Evolutionary conservation across 2,329 filamentous ascomycete genomes (phyloP), one percentile per base, ranked within the genome.

Genomic region (Scytalidium sp.): DNA sequence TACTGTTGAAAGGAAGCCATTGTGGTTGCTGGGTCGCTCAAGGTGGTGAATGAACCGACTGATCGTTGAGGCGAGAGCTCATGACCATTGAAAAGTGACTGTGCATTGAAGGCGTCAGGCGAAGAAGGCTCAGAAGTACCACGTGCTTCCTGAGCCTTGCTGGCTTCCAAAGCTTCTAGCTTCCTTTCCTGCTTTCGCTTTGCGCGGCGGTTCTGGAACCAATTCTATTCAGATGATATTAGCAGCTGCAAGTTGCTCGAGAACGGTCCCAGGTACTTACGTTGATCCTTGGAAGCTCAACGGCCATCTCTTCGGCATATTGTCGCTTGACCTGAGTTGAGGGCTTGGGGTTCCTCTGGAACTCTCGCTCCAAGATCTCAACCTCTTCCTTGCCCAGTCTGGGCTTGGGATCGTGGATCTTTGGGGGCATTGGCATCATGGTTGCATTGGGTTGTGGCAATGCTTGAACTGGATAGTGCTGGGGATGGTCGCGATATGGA

Each of bases 141-240:
- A n/a, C 50, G 56, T 29, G 56, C 55, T 47, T 62, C 59, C 43
- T 57, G 57, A 29, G 56, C 57, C 48, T 72, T 70, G 19, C 68
- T 68, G 19, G 73, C 73, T 55, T 79, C 74, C 53, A 75, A 73
- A 48, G 75, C 75, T 50, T 74, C 70, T 41, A 75, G 70, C 55
- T 82, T 83, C 60, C 75, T 78, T 63, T 84, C 79, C 62, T 84
- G 82, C 75, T 64, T 65, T 32, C 62, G 49, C 47, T 65, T 65
- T 11, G 83, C 82, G 46, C 83, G 75, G 51, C 83, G 73, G 62
- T 86, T 86, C 58, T 86, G 83, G 60, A 86, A 86, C 83, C 83
- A 86, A 62, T 86, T 86, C 82, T 85, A 47, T 21, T n/a, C n/a
- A n/a, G n/a, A 27, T 29, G 6, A 17, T 17, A 21, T 64, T 74